A percentile compares a stretch with the other conserved stretches of the same genome.
phyloP scores from a whole-genome alignment of 2,329 filamentous ascomycete species.

The Hypoxylon sp. region DNA sequence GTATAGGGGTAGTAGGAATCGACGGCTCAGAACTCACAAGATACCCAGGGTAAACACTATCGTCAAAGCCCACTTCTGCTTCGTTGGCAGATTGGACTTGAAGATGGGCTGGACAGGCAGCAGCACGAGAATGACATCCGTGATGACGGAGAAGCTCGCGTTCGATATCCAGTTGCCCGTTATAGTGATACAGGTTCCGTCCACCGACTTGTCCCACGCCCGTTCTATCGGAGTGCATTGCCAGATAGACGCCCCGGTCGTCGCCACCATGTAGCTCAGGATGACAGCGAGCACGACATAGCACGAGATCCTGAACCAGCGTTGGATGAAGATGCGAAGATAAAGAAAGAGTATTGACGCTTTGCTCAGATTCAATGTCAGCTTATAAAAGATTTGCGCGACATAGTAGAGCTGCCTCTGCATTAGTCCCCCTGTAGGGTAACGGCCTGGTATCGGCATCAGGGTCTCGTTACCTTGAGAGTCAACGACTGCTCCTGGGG shows the following conservation, averaged over 20 bases:
- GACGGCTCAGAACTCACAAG: constrained; percentile 46
- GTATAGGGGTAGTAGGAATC: background rate
- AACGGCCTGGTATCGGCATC: background rate
- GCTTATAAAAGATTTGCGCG: constrained; percentile 62
- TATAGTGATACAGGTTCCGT: constrained; percentile 55
- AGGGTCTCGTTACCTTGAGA: constrained; percentile 42
- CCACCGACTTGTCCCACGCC: constrained; percentile 54
- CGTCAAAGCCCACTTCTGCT: constrained; percentile 53
- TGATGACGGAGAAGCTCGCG: constrained; percentile 56
- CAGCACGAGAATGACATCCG: constrained; percentile 56
- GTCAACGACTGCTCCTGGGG: constrained; percentile 47
- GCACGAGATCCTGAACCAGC: constrained; percentile 55
- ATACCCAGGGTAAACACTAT: constrained; percentile 54
- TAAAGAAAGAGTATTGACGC: constrained; percentile 62
- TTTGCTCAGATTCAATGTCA: constrained; percentile 62
- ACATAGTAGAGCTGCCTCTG: constrained; percentile 56
- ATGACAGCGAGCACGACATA: constrained; percentile 53
- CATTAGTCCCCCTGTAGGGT: constrained; percentile 3
- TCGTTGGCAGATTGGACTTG: constrained; percentile 52
- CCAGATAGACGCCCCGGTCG: constrained; percentile 55
- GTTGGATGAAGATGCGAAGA: constrained; percentile 60
- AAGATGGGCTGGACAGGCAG: constrained; percentile 60
- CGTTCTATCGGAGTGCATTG: constrained; percentile 58
- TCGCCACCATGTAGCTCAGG: constrained; percentile 55
- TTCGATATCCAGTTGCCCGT: constrained; percentile 59